A percentile compares a stretch with the other conserved stretches of the same genome.
Evolutionary conservation across 2,329 filamentous ascomycete species (phyloP).

Genomic region (Aspergillus pseudoviridinutans): DNA sequence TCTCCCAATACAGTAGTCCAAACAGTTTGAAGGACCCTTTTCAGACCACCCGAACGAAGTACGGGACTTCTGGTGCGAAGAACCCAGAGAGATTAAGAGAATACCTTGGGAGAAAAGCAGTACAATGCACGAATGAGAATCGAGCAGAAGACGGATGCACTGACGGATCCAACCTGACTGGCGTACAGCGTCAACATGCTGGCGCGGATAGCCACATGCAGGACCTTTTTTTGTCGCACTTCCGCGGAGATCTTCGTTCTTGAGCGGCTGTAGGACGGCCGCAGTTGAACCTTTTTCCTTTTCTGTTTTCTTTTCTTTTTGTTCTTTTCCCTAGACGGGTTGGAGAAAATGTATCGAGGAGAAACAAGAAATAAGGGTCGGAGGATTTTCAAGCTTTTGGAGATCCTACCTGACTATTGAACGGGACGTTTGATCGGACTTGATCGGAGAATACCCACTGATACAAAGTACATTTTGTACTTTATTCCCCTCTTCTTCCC

Average conservation of each 20-base stretch:
- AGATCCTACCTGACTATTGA: not conserved
- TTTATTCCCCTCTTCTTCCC: not conserved
- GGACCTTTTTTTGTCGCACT: not conserved
- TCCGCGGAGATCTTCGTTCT: not conserved
- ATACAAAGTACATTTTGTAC: not conserved
- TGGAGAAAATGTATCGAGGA: not conserved
- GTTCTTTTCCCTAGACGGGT: not conserved
- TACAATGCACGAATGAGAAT: not conserved
- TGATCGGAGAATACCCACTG: slow-evolving; percentile 6
- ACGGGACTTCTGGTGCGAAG: not conserved
- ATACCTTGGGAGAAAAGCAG: not conserved
- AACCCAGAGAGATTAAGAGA: not conserved
- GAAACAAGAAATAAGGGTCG: not conserved
- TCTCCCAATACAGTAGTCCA: not conserved
- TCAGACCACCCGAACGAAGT: not conserved
- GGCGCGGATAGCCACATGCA: not conserved
- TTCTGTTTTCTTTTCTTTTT: not conserved
- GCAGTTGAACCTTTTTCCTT: not conserved
- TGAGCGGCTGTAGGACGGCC: not conserved
- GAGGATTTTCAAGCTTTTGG: not conserved
- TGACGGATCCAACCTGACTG: not conserved
- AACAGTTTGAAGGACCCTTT: not conserved
- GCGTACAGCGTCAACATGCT: not conserved
- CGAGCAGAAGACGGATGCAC: not conserved
- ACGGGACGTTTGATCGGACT: slow-evolving; percentile 11